phyloP scores from a whole-genome alignment of 1,284 basidiomycete species.

The Wolfiporia cocos region DNA sequence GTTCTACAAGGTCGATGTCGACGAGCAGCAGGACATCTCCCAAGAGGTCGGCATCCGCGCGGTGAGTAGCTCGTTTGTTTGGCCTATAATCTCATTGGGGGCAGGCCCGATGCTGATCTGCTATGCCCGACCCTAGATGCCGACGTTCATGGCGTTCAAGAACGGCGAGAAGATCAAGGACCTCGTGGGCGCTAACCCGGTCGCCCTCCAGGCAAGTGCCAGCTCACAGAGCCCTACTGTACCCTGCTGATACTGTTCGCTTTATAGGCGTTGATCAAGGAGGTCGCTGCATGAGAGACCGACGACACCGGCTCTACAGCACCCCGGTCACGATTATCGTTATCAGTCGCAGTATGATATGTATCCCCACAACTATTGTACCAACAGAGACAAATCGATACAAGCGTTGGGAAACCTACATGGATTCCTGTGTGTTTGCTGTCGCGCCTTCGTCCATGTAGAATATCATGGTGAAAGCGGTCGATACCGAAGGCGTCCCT shows the following conservation, averaged over 20 bases:
- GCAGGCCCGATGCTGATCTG: neutral
- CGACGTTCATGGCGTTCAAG: slow-evolving; percentile 74
- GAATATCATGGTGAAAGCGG: too few relatives aligned
- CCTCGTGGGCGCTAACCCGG: slow-evolving; percentile 54
- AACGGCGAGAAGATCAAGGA: slow-evolving; percentile 58
- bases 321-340: slow-evolving; percentile 3
- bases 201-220: slow-evolving; percentile 24
- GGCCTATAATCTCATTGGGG: neutral
- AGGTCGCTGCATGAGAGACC: neutral
- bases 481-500: too few relatives aligned
- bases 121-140: slow-evolving; percentile 41
- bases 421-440: too few relatives aligned
- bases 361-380: slow-evolving; percentile 5
- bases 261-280: slow-evolving; percentile 11
- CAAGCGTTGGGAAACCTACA: too few relatives aligned
- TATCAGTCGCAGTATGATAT: slow-evolving; percentile 5
- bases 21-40: slow-evolving; percentile 46
- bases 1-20: slow-evolving; percentile 84
- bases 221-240: slow-evolving; percentile 1
- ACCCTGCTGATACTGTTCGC: too few relatives aligned
- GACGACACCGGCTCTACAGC: neutral
- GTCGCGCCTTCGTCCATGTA: too few relatives aligned
- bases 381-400: too few relatives aligned
- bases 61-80: slow-evolving; percentile 31
- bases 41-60: slow-evolving; percentile 71